Conservation (phyloP, 208 protist genomes). For the Leishmania mexicana region DNA sequence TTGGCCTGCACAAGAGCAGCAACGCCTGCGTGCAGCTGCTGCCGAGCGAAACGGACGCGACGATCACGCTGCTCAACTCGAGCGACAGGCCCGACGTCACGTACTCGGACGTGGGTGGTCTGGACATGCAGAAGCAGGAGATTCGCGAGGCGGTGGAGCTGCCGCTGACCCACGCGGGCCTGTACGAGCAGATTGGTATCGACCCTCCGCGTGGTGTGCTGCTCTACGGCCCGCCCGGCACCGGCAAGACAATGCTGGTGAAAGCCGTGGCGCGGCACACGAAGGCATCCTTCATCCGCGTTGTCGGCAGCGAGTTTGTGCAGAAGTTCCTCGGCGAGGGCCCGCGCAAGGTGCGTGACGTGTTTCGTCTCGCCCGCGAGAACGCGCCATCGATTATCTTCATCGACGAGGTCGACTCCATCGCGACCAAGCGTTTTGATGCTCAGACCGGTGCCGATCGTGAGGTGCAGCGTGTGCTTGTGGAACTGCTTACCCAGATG, state of each 20-base stretch:
- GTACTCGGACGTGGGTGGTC: constrained; percentile 98
- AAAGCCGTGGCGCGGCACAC: constrained; percentile 99
- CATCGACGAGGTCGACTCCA: constrained; percentile 99
- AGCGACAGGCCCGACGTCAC: constrained; percentile 94
- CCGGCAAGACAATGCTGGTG: constrained; percentile 99
- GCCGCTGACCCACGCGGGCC: constrained; percentile 98
- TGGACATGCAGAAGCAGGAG: constrained; percentile 99
- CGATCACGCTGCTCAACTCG: constrained; percentile 94
- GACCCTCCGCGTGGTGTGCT: constrained; percentile 99
- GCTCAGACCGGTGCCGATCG: constrained; percentile 98
- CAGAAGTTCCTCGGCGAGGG: constrained; percentile 99
- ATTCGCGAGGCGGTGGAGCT: constrained; percentile 99
- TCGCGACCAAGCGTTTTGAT: constrained; percentile 99
- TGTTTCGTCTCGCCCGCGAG: constrained; percentile 98
- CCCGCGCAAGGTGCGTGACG: constrained; percentile 99
- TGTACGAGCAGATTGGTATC: constrained; percentile 99
- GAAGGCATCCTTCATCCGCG: constrained; percentile 97
- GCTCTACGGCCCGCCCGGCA: constrained; percentile 98
- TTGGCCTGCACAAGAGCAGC: constrained; percentile 99
- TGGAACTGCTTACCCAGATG: constrained; percentile 99
- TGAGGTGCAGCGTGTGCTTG: constrained; percentile 99
- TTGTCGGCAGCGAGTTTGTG: constrained; percentile 99
- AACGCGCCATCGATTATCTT: constrained; percentile 99
- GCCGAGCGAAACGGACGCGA: constrained; percentile 98
- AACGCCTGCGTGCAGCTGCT: constrained; percentile 99